Evolutionary conservation across 441 rosid species (phyloP).

Genomic region (Brassica balearica): DNA sequence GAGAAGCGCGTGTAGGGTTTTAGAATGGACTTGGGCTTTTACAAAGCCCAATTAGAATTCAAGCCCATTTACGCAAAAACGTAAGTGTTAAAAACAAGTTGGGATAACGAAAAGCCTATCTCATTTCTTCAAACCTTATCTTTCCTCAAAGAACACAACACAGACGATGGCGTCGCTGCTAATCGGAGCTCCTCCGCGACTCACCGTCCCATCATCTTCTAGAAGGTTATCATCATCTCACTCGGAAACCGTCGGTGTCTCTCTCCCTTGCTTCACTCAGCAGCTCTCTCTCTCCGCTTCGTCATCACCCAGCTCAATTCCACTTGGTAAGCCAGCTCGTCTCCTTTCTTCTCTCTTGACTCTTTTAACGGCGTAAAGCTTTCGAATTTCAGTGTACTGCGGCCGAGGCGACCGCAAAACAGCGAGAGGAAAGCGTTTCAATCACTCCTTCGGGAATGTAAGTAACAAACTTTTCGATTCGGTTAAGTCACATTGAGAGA

Average conservation of each 20-base stretch:
- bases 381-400: constrained; percentile 61
- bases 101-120: constrained; percentile 11
- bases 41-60: neutral
- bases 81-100: neutral
- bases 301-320: constrained; percentile 45
- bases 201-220: constrained; percentile 22
- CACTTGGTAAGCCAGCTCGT: constrained; percentile 46
- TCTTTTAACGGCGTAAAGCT: neutral
- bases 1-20: constrained; percentile 44
- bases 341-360: neutral
- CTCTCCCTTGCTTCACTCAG: constrained; percentile 46
- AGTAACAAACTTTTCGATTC: neutral
- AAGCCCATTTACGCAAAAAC: constrained; percentile 20
- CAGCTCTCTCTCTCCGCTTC: constrained; percentile 50
- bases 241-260: constrained; percentile 54
- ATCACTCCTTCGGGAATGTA: constrained; percentile 88
- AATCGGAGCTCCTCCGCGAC: constrained; percentile 54
- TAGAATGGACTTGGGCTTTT: constrained; percentile 3
- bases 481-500: neutral
- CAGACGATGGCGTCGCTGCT: constrained; percentile 60
- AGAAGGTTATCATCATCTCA: constrained; percentile 55
- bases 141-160: constrained; percentile 9
- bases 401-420: constrained; percentile 88
- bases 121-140: constrained; percentile 31
- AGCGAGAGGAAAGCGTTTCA: constrained; percentile 80